These are phyloP conservation scores for Pseudognaphalium luteoalbum DNA, from an alignment of 129 eudicot genomes.

Conservation along the genomic window DNA sequence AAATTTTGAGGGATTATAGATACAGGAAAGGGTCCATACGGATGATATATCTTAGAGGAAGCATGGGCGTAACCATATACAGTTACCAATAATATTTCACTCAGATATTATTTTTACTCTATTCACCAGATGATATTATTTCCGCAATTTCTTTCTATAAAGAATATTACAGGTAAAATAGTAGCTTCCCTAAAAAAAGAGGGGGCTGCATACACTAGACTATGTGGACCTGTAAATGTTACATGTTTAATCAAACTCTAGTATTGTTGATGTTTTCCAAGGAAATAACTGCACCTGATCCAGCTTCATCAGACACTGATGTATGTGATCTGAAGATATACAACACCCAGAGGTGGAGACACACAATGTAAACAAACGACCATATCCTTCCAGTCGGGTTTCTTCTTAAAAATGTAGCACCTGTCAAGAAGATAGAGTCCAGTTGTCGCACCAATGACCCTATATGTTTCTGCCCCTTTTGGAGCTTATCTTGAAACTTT, in stretches of 20 bases:
- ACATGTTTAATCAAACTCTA: constrained; percentile 21
- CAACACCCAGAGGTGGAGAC: constrained; percentile 89
- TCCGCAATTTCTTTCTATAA: no score
- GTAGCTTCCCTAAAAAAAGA: no score
- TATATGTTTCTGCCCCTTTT: constrained; percentile 65
- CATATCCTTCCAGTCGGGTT: constrained; percentile 70
- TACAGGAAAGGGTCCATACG: no score
- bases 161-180: no score
- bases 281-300: constrained; percentile 73
- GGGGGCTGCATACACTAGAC: not conserved
- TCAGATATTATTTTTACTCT: no score
- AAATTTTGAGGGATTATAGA: no score
- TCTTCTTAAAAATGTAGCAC: constrained; percentile 61
- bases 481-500: constrained; percentile 50
- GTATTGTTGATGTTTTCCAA: constrained; percentile 70
- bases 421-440: constrained; percentile 68
- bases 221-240: not conserved
- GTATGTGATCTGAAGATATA: constrained; percentile 77
- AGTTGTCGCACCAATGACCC: constrained; percentile 75
- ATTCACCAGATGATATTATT: no score
- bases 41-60: no score
- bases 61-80: no score
- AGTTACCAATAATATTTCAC: no score
- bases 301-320: constrained; percentile 45
- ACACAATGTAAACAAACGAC: constrained; percentile 63